phyloP scores from a whole-genome alignment of 1,139 yeast species.

The Diutina pseudorugosa region DNA sequence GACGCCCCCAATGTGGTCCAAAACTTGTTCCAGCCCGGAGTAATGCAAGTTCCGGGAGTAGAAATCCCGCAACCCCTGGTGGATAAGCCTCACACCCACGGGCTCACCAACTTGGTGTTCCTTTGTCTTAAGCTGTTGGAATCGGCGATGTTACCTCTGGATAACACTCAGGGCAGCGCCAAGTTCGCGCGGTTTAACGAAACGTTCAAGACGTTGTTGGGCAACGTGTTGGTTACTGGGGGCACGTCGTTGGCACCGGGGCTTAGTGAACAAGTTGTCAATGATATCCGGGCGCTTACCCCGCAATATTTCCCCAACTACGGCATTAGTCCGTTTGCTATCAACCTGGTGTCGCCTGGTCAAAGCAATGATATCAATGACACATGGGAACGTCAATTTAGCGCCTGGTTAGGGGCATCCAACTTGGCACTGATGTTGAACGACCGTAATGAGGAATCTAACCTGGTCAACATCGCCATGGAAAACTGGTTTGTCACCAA shows the following conservation, averaged over 20 bases:
- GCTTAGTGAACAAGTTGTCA: slow-evolving; percentile 46
- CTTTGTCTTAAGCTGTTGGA: slow-evolving; percentile 26
- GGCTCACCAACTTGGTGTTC: slow-evolving; percentile 33
- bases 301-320: slow-evolving; percentile 39
- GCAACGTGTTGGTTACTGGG: slow-evolving; percentile 60
- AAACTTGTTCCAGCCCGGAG: slow-evolving; percentile 43
- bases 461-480: slow-evolving; percentile 26
- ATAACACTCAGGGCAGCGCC: slow-evolving; percentile 7
- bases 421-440: slow-evolving; percentile 43
- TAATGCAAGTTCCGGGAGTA: slow-evolving; percentile 18
- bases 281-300: slow-evolving; percentile 40
- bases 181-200: slow-evolving; percentile 24
- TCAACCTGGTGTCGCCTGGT: slow-evolving; percentile 15
- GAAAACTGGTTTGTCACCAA: slow-evolving; percentile 44
- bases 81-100: slow-evolving; percentile 14
- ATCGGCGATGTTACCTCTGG: slow-evolving; percentile 8
- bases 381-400: slow-evolving; percentile 41
- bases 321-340: slow-evolving; percentile 21
- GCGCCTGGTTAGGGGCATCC: slow-evolving; percentile 60
- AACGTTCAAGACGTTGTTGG: slow-evolving; percentile 28
- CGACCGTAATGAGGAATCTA: slow-evolving; percentile 20
- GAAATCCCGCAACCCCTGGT: slow-evolving; percentile 23
- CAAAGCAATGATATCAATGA: slow-evolving; percentile 21
- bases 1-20: slow-evolving; percentile 37
- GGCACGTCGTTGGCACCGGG: slow-evolving; percentile 50